Conservation (phyloP, 1,284 basidiomycete species). For the Austroboletus sp. region DNA sequence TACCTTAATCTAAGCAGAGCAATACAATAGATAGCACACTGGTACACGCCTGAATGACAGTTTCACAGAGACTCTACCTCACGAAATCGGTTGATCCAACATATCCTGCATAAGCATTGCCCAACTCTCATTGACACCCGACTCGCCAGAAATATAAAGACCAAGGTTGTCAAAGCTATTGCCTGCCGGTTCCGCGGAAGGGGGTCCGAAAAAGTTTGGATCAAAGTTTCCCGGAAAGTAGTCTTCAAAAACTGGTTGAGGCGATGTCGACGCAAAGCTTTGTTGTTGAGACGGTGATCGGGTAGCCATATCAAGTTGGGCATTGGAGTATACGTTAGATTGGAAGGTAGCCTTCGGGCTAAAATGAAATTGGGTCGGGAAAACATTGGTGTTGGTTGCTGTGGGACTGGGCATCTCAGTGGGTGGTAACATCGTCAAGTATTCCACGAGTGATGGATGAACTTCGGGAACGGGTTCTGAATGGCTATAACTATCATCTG, state of each 20-base stretch:
- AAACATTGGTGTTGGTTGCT: neutral
- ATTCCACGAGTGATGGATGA: constrained; percentile 51
- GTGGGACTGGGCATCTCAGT: constrained; percentile 19
- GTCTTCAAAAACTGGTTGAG: constrained; percentile 17
- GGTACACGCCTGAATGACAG: neutral
- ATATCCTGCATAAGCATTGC: constrained; percentile 49
- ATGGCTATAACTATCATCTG: constrained; percentile 24
- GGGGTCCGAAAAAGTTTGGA: constrained; percentile 12
- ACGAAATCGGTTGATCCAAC: constrained; percentile 28
- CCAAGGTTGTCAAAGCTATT: constrained; percentile 27
- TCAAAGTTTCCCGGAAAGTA: constrained; percentile 17
- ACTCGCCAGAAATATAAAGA: constrained; percentile 47
- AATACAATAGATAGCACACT: constrained; percentile 9
- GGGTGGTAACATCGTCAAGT: constrained; percentile 37
- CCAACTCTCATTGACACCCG: constrained; percentile 53
- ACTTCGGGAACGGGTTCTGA: constrained; percentile 41
- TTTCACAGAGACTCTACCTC: neutral
- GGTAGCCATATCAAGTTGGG: constrained; percentile 7
- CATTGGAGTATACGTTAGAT: constrained; percentile 2
- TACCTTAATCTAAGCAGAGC: constrained; percentile 15
- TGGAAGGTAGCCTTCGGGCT: constrained; percentile 13
- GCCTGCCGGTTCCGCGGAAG: constrained; percentile 1
- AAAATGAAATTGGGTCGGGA: constrained; percentile 15
- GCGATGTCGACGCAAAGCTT: constrained; percentile 6
- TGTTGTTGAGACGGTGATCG: constrained; percentile 9